Conservation (phyloP, 2,329 filamentous ascomycete genomes). For the Fusarium metavorans region DNA sequence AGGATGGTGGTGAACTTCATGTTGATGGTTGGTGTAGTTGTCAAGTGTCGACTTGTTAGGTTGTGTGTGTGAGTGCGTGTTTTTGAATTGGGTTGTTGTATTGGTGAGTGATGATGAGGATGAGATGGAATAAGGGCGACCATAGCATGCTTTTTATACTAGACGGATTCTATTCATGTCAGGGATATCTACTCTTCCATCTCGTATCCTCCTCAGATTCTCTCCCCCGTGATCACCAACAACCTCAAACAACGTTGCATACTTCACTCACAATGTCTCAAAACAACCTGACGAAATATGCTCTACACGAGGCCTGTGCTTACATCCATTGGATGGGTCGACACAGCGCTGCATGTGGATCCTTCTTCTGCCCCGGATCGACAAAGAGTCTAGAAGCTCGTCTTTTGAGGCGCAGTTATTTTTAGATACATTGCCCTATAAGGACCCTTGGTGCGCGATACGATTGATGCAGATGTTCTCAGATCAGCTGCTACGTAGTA, state of each 20-base stretch:
- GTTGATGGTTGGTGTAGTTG: not conserved
- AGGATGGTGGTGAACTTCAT: not conserved
- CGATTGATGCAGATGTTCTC: not conserved
- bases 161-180: not conserved
- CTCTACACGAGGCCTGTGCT: not conserved
- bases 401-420: not conserved
- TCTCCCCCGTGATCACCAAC: not conserved
- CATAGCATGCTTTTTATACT: not conserved
- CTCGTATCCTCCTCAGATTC: not conserved
- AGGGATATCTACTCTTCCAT: not conserved
- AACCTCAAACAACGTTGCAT: not conserved
- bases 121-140: not conserved
- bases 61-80: not conserved
- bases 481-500: not conserved
- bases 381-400: not conserved
- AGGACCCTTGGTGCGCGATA: not conserved
- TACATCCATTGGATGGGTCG: not conserved
- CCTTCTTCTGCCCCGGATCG: not conserved
- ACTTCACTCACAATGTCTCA: not conserved
- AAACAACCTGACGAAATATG: not conserved
- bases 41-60: not conserved
- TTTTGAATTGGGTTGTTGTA: not conserved
- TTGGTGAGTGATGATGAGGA: not conserved
- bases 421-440: not conserved
- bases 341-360: not conserved